phyloP scores from a whole-genome alignment of 306 rosid species.

The Spatholobus suberectus region DNA sequence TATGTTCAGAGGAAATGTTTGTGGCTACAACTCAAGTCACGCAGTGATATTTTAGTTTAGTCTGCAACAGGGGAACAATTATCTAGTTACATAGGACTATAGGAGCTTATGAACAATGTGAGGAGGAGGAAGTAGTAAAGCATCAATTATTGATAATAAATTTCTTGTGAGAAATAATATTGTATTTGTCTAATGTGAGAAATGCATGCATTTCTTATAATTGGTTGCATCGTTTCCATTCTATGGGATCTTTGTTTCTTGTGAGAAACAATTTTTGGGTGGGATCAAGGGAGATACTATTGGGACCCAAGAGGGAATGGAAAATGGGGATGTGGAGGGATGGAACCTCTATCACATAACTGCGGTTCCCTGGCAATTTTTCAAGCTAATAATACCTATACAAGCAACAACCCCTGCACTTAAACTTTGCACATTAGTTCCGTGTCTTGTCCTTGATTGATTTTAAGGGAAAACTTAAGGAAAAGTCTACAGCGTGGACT shows the following conservation, averaged over 20 bases:
- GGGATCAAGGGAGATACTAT: background rate
- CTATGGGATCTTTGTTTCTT: background rate
- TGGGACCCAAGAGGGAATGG: background rate
- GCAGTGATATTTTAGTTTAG: conserved; percentile 33
- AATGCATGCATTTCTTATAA: conserved; percentile 8
- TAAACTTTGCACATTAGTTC: background rate
- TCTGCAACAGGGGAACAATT: conserved; percentile 12
- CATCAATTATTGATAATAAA: conserved; percentile 1
- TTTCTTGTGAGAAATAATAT: background rate
- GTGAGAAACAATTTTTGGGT: background rate
- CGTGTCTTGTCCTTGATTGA: background rate
- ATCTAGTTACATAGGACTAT: conserved; percentile 12
- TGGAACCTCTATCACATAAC: background rate
- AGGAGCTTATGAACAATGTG: conserved; percentile 34
- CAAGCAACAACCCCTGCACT: background rate
- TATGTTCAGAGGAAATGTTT: conserved; percentile 35
- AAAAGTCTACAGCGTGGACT: background rate
- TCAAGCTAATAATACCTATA: background rate
- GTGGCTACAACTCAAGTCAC: conserved; percentile 12
- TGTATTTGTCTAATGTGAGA: conserved; percentile 15
- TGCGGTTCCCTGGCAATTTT: background rate
- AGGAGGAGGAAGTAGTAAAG: conserved; percentile 4
- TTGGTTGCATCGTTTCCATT: conserved; percentile 1
- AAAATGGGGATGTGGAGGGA: background rate
- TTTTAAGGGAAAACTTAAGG: background rate